phyloP scores from a whole-genome alignment of 2,329 filamentous ascomycete genomes.

The Phialocephala sp. region DNA sequence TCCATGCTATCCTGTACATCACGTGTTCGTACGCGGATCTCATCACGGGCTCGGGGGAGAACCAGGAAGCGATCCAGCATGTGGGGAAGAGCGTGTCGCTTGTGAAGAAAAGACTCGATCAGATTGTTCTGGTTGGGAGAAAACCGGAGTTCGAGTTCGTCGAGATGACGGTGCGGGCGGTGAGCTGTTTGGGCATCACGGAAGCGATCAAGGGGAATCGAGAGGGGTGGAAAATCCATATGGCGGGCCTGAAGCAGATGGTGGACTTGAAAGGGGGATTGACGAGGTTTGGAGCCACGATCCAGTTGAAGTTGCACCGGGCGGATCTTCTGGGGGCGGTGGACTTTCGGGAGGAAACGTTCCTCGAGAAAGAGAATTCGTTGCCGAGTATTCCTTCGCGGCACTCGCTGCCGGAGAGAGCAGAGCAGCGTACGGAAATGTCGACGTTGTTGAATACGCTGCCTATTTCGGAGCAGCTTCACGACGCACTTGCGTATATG shows the following conservation, averaged over 20 bases:
- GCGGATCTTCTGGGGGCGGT: constrained; percentile 20
- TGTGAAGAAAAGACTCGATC: constrained; percentile 18
- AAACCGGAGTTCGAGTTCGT: constrained; percentile 2
- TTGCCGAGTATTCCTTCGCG: constrained; percentile 4
- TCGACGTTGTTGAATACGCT: constrained; percentile 1
- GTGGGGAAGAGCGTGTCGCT: constrained; percentile 19
- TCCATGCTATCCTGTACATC: constrained; percentile 24
- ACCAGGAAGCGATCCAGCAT: constrained; percentile 21
- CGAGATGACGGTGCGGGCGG: constrained; percentile 20
- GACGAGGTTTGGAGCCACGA: constrained; percentile 6
- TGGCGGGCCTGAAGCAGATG: constrained; percentile 23
- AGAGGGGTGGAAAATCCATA: constrained; percentile 23
- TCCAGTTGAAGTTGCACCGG: constrained; percentile 24
- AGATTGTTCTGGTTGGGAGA: background rate
- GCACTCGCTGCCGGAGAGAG: too few species aligned
- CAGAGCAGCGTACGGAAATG: background rate
- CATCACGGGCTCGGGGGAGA: constrained; percentile 14
- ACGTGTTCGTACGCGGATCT: constrained; percentile 19
- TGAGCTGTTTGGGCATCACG: constrained; percentile 26
- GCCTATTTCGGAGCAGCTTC: constrained; percentile 13
- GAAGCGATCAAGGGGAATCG: constrained; percentile 22
- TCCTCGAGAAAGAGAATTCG: constrained; percentile 8
- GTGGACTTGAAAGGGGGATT: constrained; percentile 21
- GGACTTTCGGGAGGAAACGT: constrained; percentile 13
- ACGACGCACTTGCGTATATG: constrained; percentile 14